Conservation (phyloP, 352 stramenopile species). For the Pythium dissotocum region DNA sequence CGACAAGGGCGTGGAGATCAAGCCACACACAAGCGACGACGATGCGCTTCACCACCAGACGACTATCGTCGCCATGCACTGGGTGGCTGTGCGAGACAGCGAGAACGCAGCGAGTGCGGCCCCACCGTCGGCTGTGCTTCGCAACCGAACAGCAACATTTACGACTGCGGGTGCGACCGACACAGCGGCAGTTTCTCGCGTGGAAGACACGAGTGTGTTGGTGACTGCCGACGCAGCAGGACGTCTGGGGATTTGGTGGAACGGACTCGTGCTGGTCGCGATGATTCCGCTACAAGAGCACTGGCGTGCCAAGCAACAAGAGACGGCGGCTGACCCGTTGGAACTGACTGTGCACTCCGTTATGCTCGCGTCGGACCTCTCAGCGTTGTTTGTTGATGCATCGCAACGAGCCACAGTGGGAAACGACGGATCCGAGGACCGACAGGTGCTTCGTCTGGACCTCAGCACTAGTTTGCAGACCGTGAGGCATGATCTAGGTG, state of each 20-base stretch:
- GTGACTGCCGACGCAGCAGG: conserved; percentile 46
- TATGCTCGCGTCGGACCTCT: conserved; percentile 19
- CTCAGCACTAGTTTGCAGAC: conserved; percentile 14
- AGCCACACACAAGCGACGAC: conserved; percentile 18
- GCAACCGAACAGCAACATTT: conserved; percentile 12
- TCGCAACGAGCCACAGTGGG: neutral
- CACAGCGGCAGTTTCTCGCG: neutral
- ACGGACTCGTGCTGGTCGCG: conserved; percentile 49
- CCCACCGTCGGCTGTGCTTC: conserved; percentile 3
- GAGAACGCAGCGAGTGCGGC: neutral
- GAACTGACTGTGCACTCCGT: conserved; percentile 8
- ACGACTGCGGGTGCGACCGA: neutral
- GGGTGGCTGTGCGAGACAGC: conserved; percentile 23
- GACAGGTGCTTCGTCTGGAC: conserved; percentile 15
- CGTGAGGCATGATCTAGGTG: conserved; percentile 7
- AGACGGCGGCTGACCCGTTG: neutral
- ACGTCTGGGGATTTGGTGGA: conserved; percentile 61
- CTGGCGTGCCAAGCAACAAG: neutral
- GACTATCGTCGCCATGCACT: conserved; percentile 62
- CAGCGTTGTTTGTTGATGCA: conserved; percentile 18
- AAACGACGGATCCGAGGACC: neutral
- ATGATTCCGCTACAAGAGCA: conserved; percentile 40
- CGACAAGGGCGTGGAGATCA: conserved; percentile 26
- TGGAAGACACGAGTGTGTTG: conserved; percentile 31
- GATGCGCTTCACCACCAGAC: conserved; percentile 41